phyloP scores from a whole-genome alignment of 2,329 filamentous ascomycete genomes.

The Fusarium pseudonygamai region DNA sequence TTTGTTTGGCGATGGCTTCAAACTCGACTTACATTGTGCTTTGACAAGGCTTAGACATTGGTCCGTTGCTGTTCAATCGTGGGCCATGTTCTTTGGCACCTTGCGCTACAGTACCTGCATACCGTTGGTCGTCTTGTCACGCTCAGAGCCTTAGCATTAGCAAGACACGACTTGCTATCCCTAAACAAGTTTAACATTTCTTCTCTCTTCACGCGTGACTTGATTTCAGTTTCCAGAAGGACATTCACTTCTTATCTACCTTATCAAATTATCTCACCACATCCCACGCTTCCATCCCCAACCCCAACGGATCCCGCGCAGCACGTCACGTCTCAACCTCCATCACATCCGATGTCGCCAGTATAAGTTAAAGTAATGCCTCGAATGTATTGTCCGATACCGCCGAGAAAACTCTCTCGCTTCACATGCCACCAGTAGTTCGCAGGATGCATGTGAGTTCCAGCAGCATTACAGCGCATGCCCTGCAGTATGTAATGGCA shows the following conservation, averaged over 20 bases:
- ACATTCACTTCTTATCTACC: constrained; percentile 7
- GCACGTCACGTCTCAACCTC: neutral
- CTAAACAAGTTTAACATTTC: neutral
- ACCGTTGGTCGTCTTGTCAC: neutral
- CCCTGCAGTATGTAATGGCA: neutral
- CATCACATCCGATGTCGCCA: constrained; percentile 13
- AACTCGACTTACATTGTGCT: neutral
- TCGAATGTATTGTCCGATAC: neutral
- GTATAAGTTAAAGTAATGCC: neutral
- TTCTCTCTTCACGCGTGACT: neutral
- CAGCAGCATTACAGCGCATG: neutral
- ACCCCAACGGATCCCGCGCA: constrained; percentile 14
- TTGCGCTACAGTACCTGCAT: constrained; percentile 32
- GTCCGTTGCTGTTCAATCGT: neutral
- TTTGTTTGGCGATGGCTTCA: constrained; percentile 29
- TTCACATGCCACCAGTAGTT: constrained; percentile 16
- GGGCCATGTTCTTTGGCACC: neutral
- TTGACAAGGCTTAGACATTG: neutral
- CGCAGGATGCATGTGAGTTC: neutral
- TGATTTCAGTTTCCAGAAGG: constrained; percentile 9
- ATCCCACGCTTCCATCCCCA: constrained; percentile 22
- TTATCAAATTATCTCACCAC: constrained; percentile 16
- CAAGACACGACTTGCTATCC: neutral
- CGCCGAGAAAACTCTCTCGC: neutral
- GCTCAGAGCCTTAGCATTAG: neutral